These are phyloP conservation scores for Aspergillus neotritici DNA, from an alignment of 2,329 filamentous ascomycete genomes.

Conservation along the genomic window DNA sequence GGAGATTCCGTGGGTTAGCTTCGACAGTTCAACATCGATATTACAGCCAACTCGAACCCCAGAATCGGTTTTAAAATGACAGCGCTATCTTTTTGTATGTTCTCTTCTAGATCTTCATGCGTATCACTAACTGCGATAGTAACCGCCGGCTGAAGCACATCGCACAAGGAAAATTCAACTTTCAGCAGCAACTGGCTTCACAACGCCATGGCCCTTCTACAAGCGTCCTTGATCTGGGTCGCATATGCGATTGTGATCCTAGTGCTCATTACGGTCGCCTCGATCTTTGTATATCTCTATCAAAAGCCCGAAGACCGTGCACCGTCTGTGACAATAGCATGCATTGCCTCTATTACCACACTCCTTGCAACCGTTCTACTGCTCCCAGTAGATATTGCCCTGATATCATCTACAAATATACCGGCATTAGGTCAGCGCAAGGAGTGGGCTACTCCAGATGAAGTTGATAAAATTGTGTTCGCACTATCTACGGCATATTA, in stretches of 20 bases:
- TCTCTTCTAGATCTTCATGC: too few relatives aligned
- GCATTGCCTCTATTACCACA: constrained; percentile 78
- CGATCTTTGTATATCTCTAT: constrained; percentile 85
- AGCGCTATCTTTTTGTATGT: too few relatives aligned
- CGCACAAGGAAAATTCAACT: too few relatives aligned
- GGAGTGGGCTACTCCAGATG: constrained; percentile 84
- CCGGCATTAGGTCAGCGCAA: constrained; percentile 76
- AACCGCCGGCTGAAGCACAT: too few relatives aligned
- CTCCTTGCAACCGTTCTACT: constrained; percentile 88
- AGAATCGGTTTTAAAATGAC: too few relatives aligned
- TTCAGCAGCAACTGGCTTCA: too few relatives aligned
- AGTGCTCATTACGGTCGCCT: constrained; percentile 69
- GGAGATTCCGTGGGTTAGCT: too few relatives aligned
- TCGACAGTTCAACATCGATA: too few relatives aligned
- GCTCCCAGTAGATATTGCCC: constrained; percentile 88
- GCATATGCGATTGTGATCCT: constrained; percentile 78
- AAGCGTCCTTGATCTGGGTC: constrained; percentile 90
- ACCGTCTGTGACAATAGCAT: constrained; percentile 71
- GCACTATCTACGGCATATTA: constrained; percentile 90
- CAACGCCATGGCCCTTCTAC: constrained; percentile 61
- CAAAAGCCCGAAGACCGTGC: constrained; percentile 85
- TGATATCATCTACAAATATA: constrained; percentile 82
- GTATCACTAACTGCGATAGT: too few relatives aligned
- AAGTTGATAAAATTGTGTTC: constrained; percentile 69
- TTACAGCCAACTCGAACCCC: too few relatives aligned